Evolutionary conservation across 2,329 filamentous ascomycete genomes (phyloP).

Genomic region (Colletotrichum sp.): DNA sequence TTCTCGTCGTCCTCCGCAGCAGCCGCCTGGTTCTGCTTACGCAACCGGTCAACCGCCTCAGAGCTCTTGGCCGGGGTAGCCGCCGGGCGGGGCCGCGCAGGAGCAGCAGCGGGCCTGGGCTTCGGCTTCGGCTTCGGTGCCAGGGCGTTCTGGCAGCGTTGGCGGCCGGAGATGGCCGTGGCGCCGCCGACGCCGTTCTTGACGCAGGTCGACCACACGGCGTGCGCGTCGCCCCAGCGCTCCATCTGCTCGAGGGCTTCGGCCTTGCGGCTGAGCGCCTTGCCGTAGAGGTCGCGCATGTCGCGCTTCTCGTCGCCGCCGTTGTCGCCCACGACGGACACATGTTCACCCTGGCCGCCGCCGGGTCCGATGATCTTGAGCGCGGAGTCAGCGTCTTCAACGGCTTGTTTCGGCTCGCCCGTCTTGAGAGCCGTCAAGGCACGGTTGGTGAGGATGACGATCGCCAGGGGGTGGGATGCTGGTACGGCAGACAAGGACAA

Average conservation of each 20-base stretch:
- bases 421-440: slow-evolving; percentile 90
- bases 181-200: slow-evolving; percentile 86
- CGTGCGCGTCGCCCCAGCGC: slow-evolving; percentile 84
- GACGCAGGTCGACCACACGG: slow-evolving; percentile 82
- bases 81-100: slow-evolving; percentile 39
- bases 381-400: slow-evolving; percentile 83
- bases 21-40: slow-evolving; percentile 83
- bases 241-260: slow-evolving; percentile 96
- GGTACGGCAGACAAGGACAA: slow-evolving; percentile 78
- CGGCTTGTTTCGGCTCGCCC: slow-evolving; percentile 86
- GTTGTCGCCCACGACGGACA: slow-evolving; percentile 67
- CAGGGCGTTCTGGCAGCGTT: slow-evolving; percentile 88
- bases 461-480: slow-evolving; percentile 78
- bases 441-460: slow-evolving; percentile 90
- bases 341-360: slow-evolving; percentile 80
- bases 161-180: slow-evolving; percentile 82
- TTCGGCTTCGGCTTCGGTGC: slow-evolving; percentile 66
- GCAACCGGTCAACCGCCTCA: slow-evolving; percentile 81
- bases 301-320: slow-evolving; percentile 71
- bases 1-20: slow-evolving; percentile 91
- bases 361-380: slow-evolving; percentile 79
- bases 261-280: slow-evolving; percentile 91
- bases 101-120: slow-evolving; percentile 41
- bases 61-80: slow-evolving; percentile 58
- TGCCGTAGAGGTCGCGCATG: slow-evolving; percentile 93